Conservation (phyloP, 176 grass and related monocot genomes). For the Eleusine indica region DNA sequence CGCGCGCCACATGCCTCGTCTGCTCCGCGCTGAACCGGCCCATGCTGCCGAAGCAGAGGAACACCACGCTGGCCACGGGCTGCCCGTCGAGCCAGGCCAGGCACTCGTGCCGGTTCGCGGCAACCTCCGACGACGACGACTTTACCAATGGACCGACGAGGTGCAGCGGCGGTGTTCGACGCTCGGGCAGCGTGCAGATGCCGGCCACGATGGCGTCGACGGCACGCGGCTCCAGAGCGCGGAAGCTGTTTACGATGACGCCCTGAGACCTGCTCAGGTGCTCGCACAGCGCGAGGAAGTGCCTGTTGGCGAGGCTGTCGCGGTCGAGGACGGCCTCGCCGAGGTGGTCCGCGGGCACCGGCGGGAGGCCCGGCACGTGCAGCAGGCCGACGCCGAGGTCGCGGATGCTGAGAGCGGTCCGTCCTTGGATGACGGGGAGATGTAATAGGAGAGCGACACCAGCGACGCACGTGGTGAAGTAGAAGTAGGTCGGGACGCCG, state of each 20-base stretch:
- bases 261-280: conserved; percentile 36
- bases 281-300: conserved; percentile 15
- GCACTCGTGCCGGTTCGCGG: conserved; percentile 35
- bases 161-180: conserved; percentile 38
- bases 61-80: conserved; percentile 49
- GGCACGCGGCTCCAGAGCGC: conserved; percentile 49
- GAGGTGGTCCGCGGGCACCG: conserved; percentile 46
- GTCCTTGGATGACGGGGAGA: conserved; percentile 7
- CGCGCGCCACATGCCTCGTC: conserved; percentile 47
- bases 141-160: conserved; percentile 67
- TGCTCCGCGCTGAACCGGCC: conserved; percentile 51
- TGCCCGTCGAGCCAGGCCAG: conserved; percentile 60
- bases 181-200: conserved; percentile 33
- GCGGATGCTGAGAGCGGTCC: not conserved
- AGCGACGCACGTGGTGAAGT: conserved; percentile 31
- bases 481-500: conserved; percentile 54
- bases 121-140: conserved; percentile 22
- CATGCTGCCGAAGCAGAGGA: conserved; percentile 71
- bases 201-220: conserved; percentile 25
- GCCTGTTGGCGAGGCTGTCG: conserved; percentile 8
- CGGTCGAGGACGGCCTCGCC: conserved; percentile 23
- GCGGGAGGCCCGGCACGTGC: conserved; percentile 22
- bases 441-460: conserved; percentile 25
- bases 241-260: conserved; percentile 59
- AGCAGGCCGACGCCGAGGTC: not conserved